Percentiles rank a stretch among this genome's conserved stretches.
Conservation (phyloP, 2,329 filamentous ascomycete species). For the Nemania abortiva region DNA sequence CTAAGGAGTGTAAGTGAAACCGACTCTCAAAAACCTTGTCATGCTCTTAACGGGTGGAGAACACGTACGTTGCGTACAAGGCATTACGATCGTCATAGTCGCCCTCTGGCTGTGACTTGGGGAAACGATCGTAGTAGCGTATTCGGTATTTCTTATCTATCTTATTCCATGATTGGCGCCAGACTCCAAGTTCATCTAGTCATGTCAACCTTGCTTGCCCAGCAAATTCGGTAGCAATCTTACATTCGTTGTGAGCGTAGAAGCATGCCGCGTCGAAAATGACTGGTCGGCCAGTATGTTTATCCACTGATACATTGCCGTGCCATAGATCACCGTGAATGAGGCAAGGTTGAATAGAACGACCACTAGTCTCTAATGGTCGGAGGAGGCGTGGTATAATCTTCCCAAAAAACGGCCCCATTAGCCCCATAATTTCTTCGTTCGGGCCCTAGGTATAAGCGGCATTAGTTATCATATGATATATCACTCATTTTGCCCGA, state of each 20-base stretch:
- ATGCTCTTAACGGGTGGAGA: background rate
- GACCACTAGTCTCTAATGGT: constrained; percentile 44
- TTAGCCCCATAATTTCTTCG: background rate
- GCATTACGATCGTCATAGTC: constrained; percentile 19
- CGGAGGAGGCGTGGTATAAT: constrained; percentile 52
- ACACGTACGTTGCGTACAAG: constrained; percentile 21
- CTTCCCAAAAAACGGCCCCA: background rate
- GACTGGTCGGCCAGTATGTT: constrained; percentile 46
- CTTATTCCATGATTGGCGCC: background rate
- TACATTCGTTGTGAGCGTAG: background rate
- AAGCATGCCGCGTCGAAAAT: constrained; percentile 35
- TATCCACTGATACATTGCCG: constrained; percentile 53
- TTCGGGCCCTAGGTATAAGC: background rate
- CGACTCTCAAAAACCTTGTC: background rate
- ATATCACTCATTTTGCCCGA: background rate
- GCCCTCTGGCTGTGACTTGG: constrained; percentile 1
- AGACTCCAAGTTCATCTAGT: constrained; percentile 14
- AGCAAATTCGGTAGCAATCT: background rate
- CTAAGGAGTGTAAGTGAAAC: background rate
- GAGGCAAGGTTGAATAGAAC: constrained; percentile 47
- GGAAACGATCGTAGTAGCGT: background rate
- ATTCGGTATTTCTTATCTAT: background rate
- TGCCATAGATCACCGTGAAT: constrained; percentile 59
- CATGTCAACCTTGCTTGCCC: background rate
- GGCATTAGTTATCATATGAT: background rate